These are phyloP conservation scores for Exophiala bonariae DNA, from an alignment of 2,329 filamentous ascomycete genomes.

Conservation along the genomic window DNA sequence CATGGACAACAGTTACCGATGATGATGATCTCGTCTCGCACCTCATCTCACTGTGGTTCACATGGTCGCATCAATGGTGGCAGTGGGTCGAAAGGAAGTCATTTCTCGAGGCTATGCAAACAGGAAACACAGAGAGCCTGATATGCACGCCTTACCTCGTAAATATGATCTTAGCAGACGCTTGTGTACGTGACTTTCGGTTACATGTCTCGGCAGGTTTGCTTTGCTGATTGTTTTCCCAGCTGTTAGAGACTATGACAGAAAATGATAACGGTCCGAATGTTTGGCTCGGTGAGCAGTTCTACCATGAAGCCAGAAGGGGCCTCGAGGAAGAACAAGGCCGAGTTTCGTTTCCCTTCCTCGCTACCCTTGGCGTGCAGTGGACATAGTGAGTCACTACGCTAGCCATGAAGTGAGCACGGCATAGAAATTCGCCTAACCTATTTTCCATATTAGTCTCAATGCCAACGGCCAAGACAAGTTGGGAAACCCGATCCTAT, in stretches of 20 bases:
- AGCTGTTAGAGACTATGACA: constrained; percentile 29
- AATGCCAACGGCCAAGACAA: constrained; percentile 35
- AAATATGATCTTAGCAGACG: constrained; percentile 30
- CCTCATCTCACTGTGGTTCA: constrained; percentile 35
- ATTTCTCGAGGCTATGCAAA: constrained; percentile 37
- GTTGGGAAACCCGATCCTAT: constrained; percentile 18
- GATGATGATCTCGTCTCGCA: constrained; percentile 36
- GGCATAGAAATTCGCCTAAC: not conserved
- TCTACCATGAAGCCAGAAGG: constrained; percentile 36
- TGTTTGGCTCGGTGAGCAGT: constrained; percentile 29
- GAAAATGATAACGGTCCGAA: constrained; percentile 29
- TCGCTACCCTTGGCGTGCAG: constrained; percentile 33
- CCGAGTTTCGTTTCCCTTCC: constrained; percentile 31
- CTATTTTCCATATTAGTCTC: constrained; percentile 27
- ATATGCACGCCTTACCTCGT: constrained; percentile 36
- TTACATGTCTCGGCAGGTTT: constrained; percentile 27
- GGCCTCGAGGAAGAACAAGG: constrained; percentile 33
- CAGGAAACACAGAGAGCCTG: constrained; percentile 25
- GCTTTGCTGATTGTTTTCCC: no score
- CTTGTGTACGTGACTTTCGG: constrained; percentile 32
- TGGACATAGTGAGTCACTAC: constrained; percentile 31
- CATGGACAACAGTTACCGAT: constrained; percentile 36
- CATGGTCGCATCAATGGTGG: constrained; percentile 33
- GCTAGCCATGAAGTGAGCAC: no score
- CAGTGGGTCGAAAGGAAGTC: constrained; percentile 34